phyloP scores from a whole-genome alignment of 371 early-diverging fungal genomes.

The Funneliformis caledonium region DNA sequence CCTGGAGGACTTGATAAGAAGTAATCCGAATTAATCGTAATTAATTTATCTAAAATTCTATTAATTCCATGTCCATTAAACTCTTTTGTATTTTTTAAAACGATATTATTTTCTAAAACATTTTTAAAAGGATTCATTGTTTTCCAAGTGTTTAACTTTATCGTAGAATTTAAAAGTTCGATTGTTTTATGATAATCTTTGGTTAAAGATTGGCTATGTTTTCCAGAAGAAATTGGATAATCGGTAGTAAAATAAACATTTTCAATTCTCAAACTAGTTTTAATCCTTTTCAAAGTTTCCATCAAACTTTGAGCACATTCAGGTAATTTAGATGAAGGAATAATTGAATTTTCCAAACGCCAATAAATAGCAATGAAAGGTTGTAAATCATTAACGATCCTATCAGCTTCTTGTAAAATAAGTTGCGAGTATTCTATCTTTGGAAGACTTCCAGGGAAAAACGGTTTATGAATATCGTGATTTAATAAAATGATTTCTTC shows the following conservation, averaged over 20 bases:
- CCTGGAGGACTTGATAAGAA: background rate
- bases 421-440: background rate
- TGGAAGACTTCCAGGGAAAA: background rate
- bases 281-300: background rate
- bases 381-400: background rate
- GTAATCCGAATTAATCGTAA: background rate
- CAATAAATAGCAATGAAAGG: slow-evolving; percentile 15
- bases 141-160: background rate
- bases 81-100: background rate
- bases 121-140: background rate
- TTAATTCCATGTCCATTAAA: background rate
- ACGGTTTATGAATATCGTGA: no score
- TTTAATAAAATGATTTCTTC: slow-evolving; percentile 10
- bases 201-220: background rate
- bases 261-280: background rate
- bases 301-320: slow-evolving; percentile 27
- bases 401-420: background rate
- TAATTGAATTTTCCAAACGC: slow-evolving; percentile 5
- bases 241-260: slow-evolving; percentile 43
- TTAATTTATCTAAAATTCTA: slow-evolving; percentile 23
- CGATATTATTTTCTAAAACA: background rate
- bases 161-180: background rate
- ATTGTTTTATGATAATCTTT: background rate
- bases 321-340: slow-evolving; percentile 3
- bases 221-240: slow-evolving; percentile 14